A percentile compares a stretch with the other conserved stretches of the same genome.
Evolutionary conservation across 345 rosid genomes (phyloP).

Genomic region (Salix caprea): DNA sequence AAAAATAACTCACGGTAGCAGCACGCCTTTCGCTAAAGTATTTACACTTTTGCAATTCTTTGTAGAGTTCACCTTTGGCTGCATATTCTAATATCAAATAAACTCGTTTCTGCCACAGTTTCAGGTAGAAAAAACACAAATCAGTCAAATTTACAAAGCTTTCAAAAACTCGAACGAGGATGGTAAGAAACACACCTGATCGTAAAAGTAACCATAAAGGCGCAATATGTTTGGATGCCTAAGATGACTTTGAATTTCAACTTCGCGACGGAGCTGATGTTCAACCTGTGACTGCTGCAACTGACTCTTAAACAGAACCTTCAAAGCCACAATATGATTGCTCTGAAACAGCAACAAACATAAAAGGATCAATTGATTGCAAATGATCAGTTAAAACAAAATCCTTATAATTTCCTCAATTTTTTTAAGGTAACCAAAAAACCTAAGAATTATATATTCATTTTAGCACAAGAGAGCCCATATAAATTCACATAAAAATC

Average conservation of each 20-base stretch:
- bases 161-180: not conserved
- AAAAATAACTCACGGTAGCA: constrained; percentile 64
- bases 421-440: not conserved
- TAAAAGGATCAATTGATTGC: not conserved
- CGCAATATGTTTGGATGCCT: constrained; percentile 83
- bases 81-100: constrained; percentile 83
- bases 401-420: not conserved
- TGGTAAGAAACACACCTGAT: constrained; percentile 49
- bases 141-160: not conserved
- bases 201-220: constrained; percentile 93
- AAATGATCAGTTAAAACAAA: not conserved
- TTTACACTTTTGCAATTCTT: constrained; percentile 85
- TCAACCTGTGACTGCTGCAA: constrained; percentile 95
- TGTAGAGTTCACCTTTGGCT: constrained; percentile 84
- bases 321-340: constrained; percentile 85
- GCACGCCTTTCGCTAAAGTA: constrained; percentile 88
- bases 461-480: not conserved
- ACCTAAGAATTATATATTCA: not conserved
- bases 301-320: constrained; percentile 93
- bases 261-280: constrained; percentile 94
- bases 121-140: not conserved
- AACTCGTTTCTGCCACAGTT: constrained; percentile 68
- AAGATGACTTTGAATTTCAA: constrained; percentile 96
- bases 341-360: constrained; percentile 48
- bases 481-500: not conserved